A percentile compares a stretch with the other conserved stretches of the same genome.
Evolutionary conservation across 345 rosid genomes (phyloP).

Genomic region (Streptanthus diversifolius): DNA sequence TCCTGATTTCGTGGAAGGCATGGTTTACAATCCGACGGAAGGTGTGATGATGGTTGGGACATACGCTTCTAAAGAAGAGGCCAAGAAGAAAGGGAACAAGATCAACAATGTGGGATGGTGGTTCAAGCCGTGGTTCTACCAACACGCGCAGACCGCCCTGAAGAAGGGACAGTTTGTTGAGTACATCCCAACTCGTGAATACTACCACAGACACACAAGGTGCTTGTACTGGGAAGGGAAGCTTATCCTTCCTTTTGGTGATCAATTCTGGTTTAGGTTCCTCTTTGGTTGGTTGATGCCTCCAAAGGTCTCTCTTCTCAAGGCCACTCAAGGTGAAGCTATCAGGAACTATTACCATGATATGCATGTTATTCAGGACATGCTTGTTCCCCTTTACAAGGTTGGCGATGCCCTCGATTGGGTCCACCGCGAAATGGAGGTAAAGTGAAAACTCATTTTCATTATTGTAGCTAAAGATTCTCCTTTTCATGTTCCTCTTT

Average conservation of each 20-base stretch:
- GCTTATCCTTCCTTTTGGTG: conserved; percentile 95
- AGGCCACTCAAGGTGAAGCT: conserved; percentile 99
- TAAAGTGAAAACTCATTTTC: conserved; percentile 25
- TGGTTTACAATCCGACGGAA: conserved; percentile 67
- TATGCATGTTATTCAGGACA: conserved; percentile 95
- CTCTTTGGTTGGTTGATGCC: conserved; percentile 99
- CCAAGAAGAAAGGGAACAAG: conserved; percentile 81
- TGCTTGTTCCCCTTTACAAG: conserved; percentile 98
- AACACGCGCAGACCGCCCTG: conserved; percentile 76
- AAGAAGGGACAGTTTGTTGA: conserved; percentile 90
- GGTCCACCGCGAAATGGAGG: conserved; percentile 98
- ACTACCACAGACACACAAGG: conserved; percentile 97
- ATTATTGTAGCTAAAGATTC: neutral
- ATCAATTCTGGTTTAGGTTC: conserved; percentile 95
- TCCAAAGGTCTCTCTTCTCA: conserved; percentile 97
- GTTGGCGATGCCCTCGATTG: conserved; percentile 95
- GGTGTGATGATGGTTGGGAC: conserved; percentile 94
- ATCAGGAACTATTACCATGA: conserved; percentile 97
- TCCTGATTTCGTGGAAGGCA: conserved; percentile 94
- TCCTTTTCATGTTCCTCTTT: neutral
- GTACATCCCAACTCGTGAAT: conserved; percentile 94
- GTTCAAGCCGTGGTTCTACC: conserved; percentile 99
- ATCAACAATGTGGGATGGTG: conserved; percentile 95
- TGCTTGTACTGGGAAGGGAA: conserved; percentile 99
- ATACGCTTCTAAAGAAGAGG: conserved; percentile 90